A percentile compares a stretch with the other conserved stretches of the same genome.
Evolutionary conservation across 306 rosid species (phyloP).

Genomic region (Prunus dulcis): DNA sequence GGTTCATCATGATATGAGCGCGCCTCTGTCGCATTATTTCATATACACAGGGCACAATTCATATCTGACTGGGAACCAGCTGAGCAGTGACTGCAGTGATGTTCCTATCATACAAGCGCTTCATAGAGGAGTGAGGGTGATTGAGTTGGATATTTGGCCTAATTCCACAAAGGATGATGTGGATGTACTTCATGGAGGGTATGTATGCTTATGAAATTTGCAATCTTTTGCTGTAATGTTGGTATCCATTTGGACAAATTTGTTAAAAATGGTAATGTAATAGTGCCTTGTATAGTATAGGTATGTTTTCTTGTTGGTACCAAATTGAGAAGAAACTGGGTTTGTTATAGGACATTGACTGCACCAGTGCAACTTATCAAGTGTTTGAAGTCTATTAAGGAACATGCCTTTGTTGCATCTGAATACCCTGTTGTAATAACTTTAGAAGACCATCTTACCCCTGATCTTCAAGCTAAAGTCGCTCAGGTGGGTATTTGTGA

Average conservation of each 20-base stretch:
- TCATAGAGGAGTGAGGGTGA: conserved; percentile 85
- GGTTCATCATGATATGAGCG: conserved; percentile 90
- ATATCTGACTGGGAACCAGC: conserved; percentile 93
- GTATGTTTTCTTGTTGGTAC: not conserved
- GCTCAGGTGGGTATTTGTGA: conserved; percentile 56
- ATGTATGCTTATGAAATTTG: not conserved
- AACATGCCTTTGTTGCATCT: conserved; percentile 72
- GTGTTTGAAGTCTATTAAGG: conserved; percentile 81
- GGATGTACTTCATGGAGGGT: conserved; percentile 98
- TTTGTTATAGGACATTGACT: conserved; percentile 73
- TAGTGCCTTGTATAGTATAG: not conserved
- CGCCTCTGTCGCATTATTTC: conserved; percentile 89
- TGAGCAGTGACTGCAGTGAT: conserved; percentile 95
- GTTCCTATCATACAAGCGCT: conserved; percentile 71
- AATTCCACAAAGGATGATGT: conserved; percentile 68
- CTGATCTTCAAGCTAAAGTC: conserved; percentile 91
- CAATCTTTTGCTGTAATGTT: not conserved
- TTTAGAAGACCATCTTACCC: conserved; percentile 92
- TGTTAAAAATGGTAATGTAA: not conserved
- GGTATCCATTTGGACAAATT: not conserved
- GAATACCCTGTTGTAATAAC: conserved; percentile 94
- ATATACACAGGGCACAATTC: conserved; percentile 95
- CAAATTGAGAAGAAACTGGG: conserved; percentile 1
- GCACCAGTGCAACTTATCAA: conserved; percentile 85
- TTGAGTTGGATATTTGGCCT: conserved; percentile 98